These are phyloP conservation scores for Colletotrichum sp. DNA, from an alignment of 2,329 filamentous ascomycete species.

Conservation along the genomic window DNA sequence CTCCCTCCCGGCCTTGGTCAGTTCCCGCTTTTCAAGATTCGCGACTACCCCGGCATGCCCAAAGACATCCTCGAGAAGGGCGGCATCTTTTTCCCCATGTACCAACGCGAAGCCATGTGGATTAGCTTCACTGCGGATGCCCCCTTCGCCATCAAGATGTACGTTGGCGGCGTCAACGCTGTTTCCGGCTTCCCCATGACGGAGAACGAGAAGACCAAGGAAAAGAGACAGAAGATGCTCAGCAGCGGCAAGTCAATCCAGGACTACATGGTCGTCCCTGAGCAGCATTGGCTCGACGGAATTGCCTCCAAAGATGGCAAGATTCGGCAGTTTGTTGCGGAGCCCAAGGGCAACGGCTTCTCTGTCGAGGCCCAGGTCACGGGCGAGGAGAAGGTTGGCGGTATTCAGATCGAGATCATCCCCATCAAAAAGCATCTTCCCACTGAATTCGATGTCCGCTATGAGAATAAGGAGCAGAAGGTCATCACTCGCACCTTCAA, in stretches of 20 bases:
- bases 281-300: slow-evolving; percentile 45
- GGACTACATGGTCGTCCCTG: slow-evolving; percentile 39
- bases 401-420: slow-evolving; percentile 48
- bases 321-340: slow-evolving; percentile 54
- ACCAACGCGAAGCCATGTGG: slow-evolving; percentile 46
- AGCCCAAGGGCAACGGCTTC: slow-evolving; percentile 45
- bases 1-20: slow-evolving; percentile 40
- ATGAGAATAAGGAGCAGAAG: neutral
- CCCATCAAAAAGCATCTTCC: slow-evolving; percentile 17
- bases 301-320: slow-evolving; percentile 36
- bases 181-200: slow-evolving; percentile 37
- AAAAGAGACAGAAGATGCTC: slow-evolving; percentile 16
- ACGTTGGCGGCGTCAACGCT: slow-evolving; percentile 43
- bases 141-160: slow-evolving; percentile 43
- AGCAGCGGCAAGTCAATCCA: slow-evolving; percentile 22
- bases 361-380: slow-evolving; percentile 51
- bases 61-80: slow-evolving; percentile 39
- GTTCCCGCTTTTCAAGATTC: slow-evolving; percentile 43
- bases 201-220: slow-evolving; percentile 23
- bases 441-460: slow-evolving; percentile 15
- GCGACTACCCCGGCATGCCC: slow-evolving; percentile 36
- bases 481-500: slow-evolving; percentile 19
- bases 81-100: slow-evolving; percentile 52
- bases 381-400: slow-evolving; percentile 41
- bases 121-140: slow-evolving; percentile 30